These are phyloP conservation scores for Liriodendron chinense DNA, from an alignment of 164 flowering plant genomes.

Conservation along the genomic window DNA sequence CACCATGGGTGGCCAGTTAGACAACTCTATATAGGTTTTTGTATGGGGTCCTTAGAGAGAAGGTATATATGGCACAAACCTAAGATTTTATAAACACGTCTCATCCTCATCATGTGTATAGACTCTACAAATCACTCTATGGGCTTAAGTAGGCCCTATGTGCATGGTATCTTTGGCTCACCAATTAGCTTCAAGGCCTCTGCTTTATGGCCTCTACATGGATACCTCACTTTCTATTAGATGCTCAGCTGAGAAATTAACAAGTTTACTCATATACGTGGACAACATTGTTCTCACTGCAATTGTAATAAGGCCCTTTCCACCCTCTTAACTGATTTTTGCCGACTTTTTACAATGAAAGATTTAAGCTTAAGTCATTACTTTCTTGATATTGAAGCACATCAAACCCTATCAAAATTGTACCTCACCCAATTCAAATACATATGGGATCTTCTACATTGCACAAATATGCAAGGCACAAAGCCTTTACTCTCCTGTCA, in stretches of 20 bases:
- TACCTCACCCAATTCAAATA: not conserved
- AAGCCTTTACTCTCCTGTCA: too few relatives aligned
- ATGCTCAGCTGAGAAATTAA: not conserved
- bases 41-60: not conserved
- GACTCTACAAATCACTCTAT: not conserved
- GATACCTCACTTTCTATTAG: not conserved
- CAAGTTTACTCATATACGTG: not conserved
- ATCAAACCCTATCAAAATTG: not conserved
- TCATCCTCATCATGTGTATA: not conserved
- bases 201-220: not conserved
- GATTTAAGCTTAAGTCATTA: not conserved
- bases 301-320: not conserved
- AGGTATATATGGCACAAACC: not conserved
- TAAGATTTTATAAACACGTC: not conserved
- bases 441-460: too few relatives aligned
- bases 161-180: not conserved
- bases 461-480: too few relatives aligned
- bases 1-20: not conserved
- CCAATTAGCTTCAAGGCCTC: not conserved
- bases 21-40: not conserved
- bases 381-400: not conserved
- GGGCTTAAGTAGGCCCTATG: not conserved
- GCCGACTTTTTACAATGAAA: not conserved
- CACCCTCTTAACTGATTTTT: not conserved
- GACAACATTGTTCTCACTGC: not conserved